Base-by-base conservation (phyloP, 2,329 filamentous ascomycete genomes). In the Paraconiothyrium sp. region DNA sequence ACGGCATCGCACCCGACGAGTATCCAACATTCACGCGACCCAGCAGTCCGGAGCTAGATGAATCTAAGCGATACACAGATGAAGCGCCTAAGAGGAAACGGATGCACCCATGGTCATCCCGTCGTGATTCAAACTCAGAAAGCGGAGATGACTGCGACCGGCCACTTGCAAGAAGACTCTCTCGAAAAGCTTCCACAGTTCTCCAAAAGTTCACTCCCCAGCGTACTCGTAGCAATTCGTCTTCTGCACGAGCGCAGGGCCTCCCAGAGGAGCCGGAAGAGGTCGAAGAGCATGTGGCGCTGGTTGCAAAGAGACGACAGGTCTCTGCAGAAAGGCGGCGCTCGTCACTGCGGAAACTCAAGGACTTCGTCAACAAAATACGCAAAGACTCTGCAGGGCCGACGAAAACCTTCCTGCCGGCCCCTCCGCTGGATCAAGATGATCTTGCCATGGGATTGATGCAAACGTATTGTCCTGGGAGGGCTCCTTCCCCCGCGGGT, bases 101-200 rank as follows among this genome's bases (percentile, higher is more conserved):
- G 20, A 14, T 20, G 11, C 24, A 46, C 34, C 37, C 52, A 20
- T 47, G 54, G 41, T 3, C 20, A 32, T 56, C 27, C n/a, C 39
- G 20, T 2, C 54, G 43, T 16, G 20, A 56, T 30, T 48, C 54
- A 20, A 30, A 13, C 24, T 27, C 54, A 24, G 54, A 56, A 27
- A 56, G 54, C 16, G 54, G 54, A 35, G 54, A 56, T n/a, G 54
- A 56, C 32, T 46, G 54, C 30, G 54, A 56, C 54, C 54, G 32
- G 20, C 54, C 54, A 24, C 20, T 56, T 14, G 9, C 32, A 13
- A 56, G 54, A 20, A 47, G 13, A 37, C 32, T 46, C 24, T 55
- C 52, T 6, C 39, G 52, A 24, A 55, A 34, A 11, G 52, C 54
- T 5, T 47, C 56, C 20, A 37, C 22, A 4, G 27, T 58, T 16